A percentile compares a stretch with the other conserved stretches of the same genome.
phyloP scores from a whole-genome alignment of 768 basidiomycete species.

The Serendipita sp. region DNA sequence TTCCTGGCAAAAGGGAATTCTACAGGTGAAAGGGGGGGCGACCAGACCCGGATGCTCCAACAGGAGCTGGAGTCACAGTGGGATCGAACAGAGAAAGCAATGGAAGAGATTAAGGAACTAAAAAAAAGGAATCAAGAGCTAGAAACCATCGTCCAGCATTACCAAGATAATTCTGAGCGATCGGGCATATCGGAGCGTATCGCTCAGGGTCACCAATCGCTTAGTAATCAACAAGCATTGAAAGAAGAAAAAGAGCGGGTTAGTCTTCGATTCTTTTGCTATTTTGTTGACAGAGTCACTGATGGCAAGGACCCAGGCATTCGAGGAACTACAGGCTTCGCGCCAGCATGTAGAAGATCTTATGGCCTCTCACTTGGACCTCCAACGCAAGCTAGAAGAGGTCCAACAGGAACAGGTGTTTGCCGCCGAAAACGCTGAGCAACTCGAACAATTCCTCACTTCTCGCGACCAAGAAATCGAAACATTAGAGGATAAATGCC shows the following conservation, averaged over 20 bases:
- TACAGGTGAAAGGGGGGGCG: background rate
- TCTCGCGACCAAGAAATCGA: slow-evolving; percentile 35
- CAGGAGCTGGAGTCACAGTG: slow-evolving; percentile 55
- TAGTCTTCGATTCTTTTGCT: slow-evolving; percentile 10
- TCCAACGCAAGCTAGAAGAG: slow-evolving; percentile 32
- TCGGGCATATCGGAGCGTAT: slow-evolving; percentile 43
- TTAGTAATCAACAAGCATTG: slow-evolving; percentile 33
- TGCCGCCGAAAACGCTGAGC: slow-evolving; percentile 33
- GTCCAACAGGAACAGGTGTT: slow-evolving; percentile 41
- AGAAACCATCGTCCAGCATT: background rate
- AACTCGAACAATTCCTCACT: slow-evolving; percentile 39
- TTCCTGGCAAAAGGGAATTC: slow-evolving; percentile 3
- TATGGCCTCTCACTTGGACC: slow-evolving; percentile 32
- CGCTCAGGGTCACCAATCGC: slow-evolving; percentile 35
- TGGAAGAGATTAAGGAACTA: slow-evolving; percentile 22
- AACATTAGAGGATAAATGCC: background rate
- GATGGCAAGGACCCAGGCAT: slow-evolving; percentile 24
- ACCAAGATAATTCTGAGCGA: slow-evolving; percentile 21
- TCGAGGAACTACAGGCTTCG: slow-evolving; percentile 34
- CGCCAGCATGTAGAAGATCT: slow-evolving; percentile 34
- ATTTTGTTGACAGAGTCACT: background rate
- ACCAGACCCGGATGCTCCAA: slow-evolving; percentile 2
- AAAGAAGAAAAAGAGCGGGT: slow-evolving; percentile 44
- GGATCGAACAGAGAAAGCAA: slow-evolving; percentile 40
- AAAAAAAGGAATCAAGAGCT: slow-evolving; percentile 8